phyloP scores from a whole-genome alignment of 768 basidiomycete genomes.

The Mrakia blollopis region DNA sequence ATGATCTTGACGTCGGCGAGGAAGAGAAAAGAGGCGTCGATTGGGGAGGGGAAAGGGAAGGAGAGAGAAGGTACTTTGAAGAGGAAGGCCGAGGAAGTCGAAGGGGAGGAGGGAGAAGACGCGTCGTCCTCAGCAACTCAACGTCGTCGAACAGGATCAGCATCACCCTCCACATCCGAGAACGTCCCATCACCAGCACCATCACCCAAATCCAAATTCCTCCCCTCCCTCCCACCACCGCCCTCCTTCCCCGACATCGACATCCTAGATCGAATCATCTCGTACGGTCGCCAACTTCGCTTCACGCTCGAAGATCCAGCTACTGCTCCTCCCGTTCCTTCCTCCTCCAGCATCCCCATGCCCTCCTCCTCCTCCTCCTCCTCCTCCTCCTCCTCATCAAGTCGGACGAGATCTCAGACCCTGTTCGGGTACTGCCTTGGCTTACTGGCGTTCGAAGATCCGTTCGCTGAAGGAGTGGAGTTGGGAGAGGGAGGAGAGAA shows the following conservation, averaged over 20 bases:
- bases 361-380: background rate
- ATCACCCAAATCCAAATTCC: background rate
- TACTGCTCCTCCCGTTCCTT: background rate
- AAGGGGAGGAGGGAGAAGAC: background rate
- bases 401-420: background rate
- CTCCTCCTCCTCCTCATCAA: too few species aligned
- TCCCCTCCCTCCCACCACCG: background rate
- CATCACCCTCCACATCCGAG: background rate
- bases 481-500: background rate
- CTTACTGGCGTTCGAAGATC: constrained; percentile 12
- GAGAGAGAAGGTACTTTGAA: background rate
- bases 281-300: constrained; percentile 24
- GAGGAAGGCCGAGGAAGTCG: background rate
- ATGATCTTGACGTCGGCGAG: constrained; percentile 1
- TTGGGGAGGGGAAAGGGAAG: background rate
- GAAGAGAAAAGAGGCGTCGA: background rate
- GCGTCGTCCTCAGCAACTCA: constrained; percentile 2
- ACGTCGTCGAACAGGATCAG: constrained; percentile 6
- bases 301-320: background rate
- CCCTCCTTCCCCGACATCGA: background rate
- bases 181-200: background rate
- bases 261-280: constrained; percentile 9
- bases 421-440: constrained; percentile 7
- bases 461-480: background rate
- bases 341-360: background rate